phyloP scores from a whole-genome alignment of 1,284 basidiomycete genomes.

The Rhodotorula sp. region DNA sequence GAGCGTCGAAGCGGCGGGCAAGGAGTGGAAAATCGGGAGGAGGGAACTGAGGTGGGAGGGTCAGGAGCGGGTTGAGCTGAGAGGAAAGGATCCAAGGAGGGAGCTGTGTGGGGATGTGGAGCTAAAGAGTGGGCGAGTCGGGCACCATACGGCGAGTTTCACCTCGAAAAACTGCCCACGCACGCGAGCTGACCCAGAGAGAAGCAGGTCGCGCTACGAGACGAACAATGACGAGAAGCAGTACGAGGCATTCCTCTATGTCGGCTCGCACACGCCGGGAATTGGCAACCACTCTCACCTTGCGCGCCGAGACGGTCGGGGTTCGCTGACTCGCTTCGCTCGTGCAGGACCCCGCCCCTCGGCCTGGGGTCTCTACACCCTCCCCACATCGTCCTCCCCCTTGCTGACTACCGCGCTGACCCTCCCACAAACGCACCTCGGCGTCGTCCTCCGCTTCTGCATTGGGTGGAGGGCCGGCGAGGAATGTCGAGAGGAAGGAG shows the following conservation, averaged over 20 bases:
- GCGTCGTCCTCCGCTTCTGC: too few species aligned
- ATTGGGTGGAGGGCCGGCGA: too few species aligned
- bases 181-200: neutral
- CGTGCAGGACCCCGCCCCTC: too few species aligned
- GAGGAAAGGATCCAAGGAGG: neutral
- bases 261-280: conserved; percentile 12
- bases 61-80: neutral
- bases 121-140: neutral
- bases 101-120: neutral
- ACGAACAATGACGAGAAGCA: neutral
- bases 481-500: neutral
- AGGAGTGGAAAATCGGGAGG: neutral
- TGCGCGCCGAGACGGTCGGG: too few species aligned
- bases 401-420: too few species aligned
- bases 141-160: neutral
- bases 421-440: too few species aligned
- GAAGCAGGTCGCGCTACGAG: conserved; percentile 8
- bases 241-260: conserved; percentile 12
- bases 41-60: conserved; percentile 1
- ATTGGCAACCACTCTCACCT: neutral
- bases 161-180: neutral
- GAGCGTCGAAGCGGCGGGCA: neutral
- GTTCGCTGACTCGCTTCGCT: too few species aligned
- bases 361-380: too few species aligned
- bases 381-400: neutral